Evolutionary conservation across 768 basidiomycete genomes (phyloP), one percentile per base, ranked within the genome.

Genomic region (Naganishia antarctica): DNA sequence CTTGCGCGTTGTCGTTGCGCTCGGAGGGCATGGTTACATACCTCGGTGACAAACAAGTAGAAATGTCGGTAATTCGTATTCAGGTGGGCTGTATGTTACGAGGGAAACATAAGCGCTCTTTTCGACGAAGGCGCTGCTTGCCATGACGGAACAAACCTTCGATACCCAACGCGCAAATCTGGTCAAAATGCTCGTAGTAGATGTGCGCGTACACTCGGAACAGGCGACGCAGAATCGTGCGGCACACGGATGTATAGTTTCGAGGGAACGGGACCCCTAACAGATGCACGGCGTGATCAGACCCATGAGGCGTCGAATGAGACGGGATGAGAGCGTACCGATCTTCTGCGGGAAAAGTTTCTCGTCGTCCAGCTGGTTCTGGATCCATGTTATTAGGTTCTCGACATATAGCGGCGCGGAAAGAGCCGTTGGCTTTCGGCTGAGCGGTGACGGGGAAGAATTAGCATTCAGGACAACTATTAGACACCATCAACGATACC

Each of bases 61-160:
- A 99, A 99, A 78, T 99, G 96, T 34, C 90, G 85, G 77, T 99
- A 98, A 76, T 91, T 94, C 15, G 96, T 99, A 76, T 99, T 99
- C 69, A 99, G 82, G 75, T 99, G 96, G 1, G 96, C 96, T 98
- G 68, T 28, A 46, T 15, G 23, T 18, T 18, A 34, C 4, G 2
- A 1, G 8, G 6, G 47, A 41, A 32, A 26, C 31, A 0, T 29
- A 1, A 0, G 16, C 12, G 2, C 2, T 13, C n/a, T 40, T 5
- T 2, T 16, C 26, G 28, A 60, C 60, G 18, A n/a, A 6, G 45
- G 29, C 57, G 3, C 21, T 11, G n/a, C n/a, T n/a, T n/a, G n/a
- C n/a, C 5, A 11, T 40, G n/a, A 16, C 4, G 29, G 28, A 34
- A 73, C 81, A 43, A 66, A 94, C 94, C 94, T 84, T 99, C 96